These are phyloP conservation scores for Ormosia semicastrata DNA, from an alignment of 306 rosid genomes.

Conservation along the genomic window DNA sequence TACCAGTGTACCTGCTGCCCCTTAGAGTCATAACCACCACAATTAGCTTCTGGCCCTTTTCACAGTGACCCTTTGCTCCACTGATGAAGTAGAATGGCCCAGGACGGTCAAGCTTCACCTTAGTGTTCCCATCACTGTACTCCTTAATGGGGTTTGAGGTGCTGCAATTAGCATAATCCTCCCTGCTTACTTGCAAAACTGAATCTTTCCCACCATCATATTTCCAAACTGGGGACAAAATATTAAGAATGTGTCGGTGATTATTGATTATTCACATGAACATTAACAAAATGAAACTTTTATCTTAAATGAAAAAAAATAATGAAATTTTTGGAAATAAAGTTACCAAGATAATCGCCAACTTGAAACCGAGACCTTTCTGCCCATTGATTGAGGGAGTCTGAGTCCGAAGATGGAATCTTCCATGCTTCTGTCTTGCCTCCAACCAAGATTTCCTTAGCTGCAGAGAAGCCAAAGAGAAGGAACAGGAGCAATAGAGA, in stretches of 20 bases:
- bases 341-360: slow-evolving; percentile 68
- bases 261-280: neutral
- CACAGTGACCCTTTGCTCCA: slow-evolving; percentile 76
- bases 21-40: slow-evolving; percentile 67
- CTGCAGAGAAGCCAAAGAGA: slow-evolving; percentile 56
- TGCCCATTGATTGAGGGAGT: slow-evolving; percentile 85
- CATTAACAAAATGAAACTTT: too few relatives aligned
- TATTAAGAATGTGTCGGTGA: neutral
- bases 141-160: slow-evolving; percentile 40
- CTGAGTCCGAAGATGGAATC: slow-evolving; percentile 69
- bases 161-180: slow-evolving; percentile 62
- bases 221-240: slow-evolving; percentile 58
- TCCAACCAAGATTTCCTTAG: slow-evolving; percentile 68
- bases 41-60: slow-evolving; percentile 72
- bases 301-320: too few relatives aligned
- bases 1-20: neutral
- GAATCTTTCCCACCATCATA: slow-evolving; percentile 79
- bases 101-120: slow-evolving; percentile 56
- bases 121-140: slow-evolving; percentile 66
- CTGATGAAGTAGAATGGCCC: slow-evolving; percentile 86
- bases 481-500: slow-evolving; percentile 35
- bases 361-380: slow-evolving; percentile 55
- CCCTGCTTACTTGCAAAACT: slow-evolving; percentile 66
- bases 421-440: slow-evolving; percentile 70
- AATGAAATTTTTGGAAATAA: neutral